Conservation (phyloP, 2,329 filamentous ascomycete species). For the Penicillium oxalicum region DNA sequence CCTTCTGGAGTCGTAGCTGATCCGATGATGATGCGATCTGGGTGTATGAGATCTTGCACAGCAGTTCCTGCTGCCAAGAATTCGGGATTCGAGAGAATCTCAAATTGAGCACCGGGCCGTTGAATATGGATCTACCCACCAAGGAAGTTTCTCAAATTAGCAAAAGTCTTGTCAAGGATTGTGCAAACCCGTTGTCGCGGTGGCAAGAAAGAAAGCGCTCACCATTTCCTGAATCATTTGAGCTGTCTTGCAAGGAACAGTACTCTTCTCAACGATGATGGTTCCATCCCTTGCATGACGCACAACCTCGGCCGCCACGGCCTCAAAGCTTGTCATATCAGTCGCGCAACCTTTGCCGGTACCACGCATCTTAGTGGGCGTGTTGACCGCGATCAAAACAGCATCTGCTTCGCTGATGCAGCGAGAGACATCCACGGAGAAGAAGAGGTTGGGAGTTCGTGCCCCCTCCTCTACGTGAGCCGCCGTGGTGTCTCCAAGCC, state of each 20-base stretch:
- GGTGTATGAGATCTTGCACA: conserved; percentile 62
- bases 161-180: background rate
- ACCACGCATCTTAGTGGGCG: conserved; percentile 67
- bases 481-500: background rate
- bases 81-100: conserved; percentile 75
- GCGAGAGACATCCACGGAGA: conserved; percentile 60
- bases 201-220: conserved; percentile 21
- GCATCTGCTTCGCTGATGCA: conserved; percentile 64
- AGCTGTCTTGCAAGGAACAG: conserved; percentile 69
- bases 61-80: conserved; percentile 74
- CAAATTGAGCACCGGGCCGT: conserved; percentile 58
- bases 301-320: conserved; percentile 62
- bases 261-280: conserved; percentile 76
- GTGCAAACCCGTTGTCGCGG: no score
- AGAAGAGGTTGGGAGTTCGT: conserved; percentile 58
- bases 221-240: conserved; percentile 64
- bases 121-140: conserved; percentile 28
- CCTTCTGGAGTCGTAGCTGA: conserved; percentile 57
- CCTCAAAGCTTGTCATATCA: conserved; percentile 66
- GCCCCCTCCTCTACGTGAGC: background rate
- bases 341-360: conserved; percentile 64
- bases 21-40: conserved; percentile 70
- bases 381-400: conserved; percentile 71
- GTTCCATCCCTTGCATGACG: conserved; percentile 59
- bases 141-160: conserved; percentile 2